These are phyloP conservation scores for Penicillium manginii DNA, from an alignment of 495 filamentous ascomycete species.

Conservation along the genomic window DNA sequence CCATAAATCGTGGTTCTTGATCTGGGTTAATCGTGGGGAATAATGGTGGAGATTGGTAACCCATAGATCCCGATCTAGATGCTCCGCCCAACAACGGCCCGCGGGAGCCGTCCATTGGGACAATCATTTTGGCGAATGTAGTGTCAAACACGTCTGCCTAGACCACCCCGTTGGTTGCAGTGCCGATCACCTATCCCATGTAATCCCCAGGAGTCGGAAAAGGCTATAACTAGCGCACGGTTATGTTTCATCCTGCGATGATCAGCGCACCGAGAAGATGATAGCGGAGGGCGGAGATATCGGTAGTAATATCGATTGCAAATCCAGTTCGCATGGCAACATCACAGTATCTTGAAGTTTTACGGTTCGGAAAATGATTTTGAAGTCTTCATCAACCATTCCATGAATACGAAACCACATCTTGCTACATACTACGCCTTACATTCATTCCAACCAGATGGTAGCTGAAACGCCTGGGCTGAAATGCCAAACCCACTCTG, in stretches of 20 bases:
- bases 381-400: no score
- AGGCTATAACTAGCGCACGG: not conserved
- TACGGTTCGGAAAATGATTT: no score
- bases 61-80: not conserved
- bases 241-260: not conserved
- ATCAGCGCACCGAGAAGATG: not conserved
- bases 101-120: not conserved
- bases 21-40: not conserved
- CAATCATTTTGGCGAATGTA: not conserved
- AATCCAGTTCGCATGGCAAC: no score
- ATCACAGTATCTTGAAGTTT: no score
- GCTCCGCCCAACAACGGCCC: not conserved
- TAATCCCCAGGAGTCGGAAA: not conserved
- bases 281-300: no score
- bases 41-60: not conserved
- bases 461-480: no score
- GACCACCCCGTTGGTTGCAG: not conserved
- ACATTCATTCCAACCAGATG: no score
- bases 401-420: no score
- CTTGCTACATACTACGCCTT: no score
- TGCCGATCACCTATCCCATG: not conserved
- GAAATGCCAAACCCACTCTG: no score
- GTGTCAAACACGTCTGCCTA: constrained; percentile 5
- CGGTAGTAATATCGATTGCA: no score
- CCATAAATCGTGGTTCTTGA: not conserved